Percentiles rank a stretch among this genome's conserved stretches.
These are phyloP conservation scores for Beauveria sp. DNA, from an alignment of 2,329 filamentous ascomycete species.

Conservation along the genomic window DNA sequence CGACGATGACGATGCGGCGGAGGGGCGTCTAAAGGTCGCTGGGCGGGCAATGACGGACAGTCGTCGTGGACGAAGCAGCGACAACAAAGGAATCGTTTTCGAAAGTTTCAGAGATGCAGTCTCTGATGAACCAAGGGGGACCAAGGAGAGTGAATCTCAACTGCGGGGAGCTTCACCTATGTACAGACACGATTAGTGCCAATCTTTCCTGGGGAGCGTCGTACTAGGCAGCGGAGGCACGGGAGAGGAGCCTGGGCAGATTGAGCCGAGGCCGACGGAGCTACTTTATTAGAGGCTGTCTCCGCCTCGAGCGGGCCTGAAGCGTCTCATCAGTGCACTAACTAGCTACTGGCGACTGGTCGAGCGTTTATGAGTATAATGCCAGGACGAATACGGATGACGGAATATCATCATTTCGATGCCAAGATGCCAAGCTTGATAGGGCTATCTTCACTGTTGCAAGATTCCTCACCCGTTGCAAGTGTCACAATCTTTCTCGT, in stretches of 20 bases:
- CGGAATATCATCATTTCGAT: no score
- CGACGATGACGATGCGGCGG: not conserved
- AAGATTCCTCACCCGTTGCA: no score
- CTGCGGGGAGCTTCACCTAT: not conserved
- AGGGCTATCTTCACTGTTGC: no score
- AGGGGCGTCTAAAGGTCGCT: no score
- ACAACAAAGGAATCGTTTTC: not conserved
- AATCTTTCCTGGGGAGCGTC: not conserved
- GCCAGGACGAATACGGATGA: no score
- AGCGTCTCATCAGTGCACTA: not conserved
- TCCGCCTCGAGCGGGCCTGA: not conserved
- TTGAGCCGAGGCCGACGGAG: conserved; percentile 8
- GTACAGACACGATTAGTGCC: not conserved
- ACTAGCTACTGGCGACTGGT: no score
- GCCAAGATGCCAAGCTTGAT: no score
- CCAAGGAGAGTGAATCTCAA: not conserved
- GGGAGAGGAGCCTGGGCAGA: not conserved
- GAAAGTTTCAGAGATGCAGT: not conserved
- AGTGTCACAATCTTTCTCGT: no score
- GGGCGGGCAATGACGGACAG: not conserved
- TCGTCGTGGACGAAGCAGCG: not conserved
- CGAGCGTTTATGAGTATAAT: no score
- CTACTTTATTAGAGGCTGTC: not conserved
- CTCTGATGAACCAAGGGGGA: not conserved
- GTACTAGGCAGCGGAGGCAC: not conserved